Evolutionary conservation across 2,329 filamentous ascomycete genomes (phyloP).

Genomic region (Furcasterigmium sp.): DNA sequence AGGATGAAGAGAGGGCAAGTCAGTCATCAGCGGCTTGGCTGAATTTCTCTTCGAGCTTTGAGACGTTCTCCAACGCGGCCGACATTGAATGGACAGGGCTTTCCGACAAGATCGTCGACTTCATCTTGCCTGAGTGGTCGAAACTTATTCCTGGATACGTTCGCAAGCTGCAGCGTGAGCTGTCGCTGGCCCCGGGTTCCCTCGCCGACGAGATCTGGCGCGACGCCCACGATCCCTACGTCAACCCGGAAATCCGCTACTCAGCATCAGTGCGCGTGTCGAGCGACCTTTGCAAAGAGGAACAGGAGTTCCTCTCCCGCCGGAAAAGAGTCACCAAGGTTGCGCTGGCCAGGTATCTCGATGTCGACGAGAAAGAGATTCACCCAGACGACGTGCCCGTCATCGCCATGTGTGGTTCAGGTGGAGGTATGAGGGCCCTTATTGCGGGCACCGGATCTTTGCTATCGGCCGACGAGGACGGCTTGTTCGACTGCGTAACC

Average conservation of each 20-base stretch:
- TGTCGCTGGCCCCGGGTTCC: constrained; percentile 82
- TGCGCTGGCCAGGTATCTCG: constrained; percentile 78
- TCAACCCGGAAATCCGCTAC: constrained; percentile 83
- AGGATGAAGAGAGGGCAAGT: constrained; percentile 15
- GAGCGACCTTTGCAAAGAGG: constrained; percentile 73
- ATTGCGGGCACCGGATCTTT: constrained; percentile 88
- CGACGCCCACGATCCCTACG: constrained; percentile 76
- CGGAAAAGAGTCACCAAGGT: constrained; percentile 63
- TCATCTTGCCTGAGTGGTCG: constrained; percentile 79
- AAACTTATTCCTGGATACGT: constrained; percentile 70
- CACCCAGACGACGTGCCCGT: constrained; percentile 88
- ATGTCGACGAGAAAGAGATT: constrained; percentile 72
- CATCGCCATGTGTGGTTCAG: constrained; percentile 92
- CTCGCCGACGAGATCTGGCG: constrained; percentile 90
- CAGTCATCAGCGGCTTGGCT: constrained; percentile 34
- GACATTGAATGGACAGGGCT: constrained; percentile 50
- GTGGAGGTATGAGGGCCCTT: constrained; percentile 82
- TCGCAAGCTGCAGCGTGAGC: constrained; percentile 78
- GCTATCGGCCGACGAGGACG: constrained; percentile 76
- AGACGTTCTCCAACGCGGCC: constrained; percentile 47
- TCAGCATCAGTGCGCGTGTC: constrained; percentile 80
- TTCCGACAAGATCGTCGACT: constrained; percentile 58
- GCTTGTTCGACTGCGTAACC: constrained; percentile 87
- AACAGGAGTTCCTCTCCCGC: constrained; percentile 66
- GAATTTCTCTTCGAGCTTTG: constrained; percentile 40